Evolutionary conservation across 495 filamentous ascomycete genomes (phyloP).

Genomic region (Staphylotrichum longicolle): DNA sequence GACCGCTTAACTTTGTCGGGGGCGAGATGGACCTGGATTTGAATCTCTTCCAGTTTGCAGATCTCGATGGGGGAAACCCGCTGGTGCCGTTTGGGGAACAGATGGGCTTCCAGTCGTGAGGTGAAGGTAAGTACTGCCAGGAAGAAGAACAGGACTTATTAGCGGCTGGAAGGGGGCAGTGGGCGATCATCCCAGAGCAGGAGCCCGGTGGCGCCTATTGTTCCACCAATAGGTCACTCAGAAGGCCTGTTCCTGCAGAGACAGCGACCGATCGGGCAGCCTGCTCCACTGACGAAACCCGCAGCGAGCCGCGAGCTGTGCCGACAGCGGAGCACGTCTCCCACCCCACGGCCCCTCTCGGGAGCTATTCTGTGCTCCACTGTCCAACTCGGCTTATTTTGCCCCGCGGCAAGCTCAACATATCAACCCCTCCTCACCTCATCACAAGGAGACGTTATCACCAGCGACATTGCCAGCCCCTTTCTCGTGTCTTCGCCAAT

Average conservation of each 20-base stretch:
- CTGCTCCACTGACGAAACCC: not conserved
- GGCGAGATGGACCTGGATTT: constrained; percentile 4
- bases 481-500: not conserved
- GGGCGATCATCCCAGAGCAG: no score
- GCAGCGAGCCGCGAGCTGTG: not conserved
- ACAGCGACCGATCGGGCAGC: not conserved
- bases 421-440: constrained; percentile 3
- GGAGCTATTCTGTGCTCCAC: not conserved
- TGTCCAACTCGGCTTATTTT: not conserved
- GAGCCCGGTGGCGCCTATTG: not conserved
- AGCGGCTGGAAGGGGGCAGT: no score
- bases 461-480: not conserved
- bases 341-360: not conserved
- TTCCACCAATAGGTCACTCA: constrained; percentile 1
- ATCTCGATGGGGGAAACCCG: not conserved
- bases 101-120: no score
- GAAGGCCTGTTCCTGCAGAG: not conserved
- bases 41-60: not conserved
- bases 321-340: constrained; percentile 8
- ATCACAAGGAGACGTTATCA: no score
- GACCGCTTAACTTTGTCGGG: not conserved
- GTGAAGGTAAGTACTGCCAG: no score
- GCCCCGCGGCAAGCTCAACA: constrained; percentile 1
- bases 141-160: no score
- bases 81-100: no score